Evolutionary conservation across 2,329 filamentous ascomycete species (phyloP), one percentile per base, ranked within the genome.

Genomic region (Alternaria ventricosa): DNA sequence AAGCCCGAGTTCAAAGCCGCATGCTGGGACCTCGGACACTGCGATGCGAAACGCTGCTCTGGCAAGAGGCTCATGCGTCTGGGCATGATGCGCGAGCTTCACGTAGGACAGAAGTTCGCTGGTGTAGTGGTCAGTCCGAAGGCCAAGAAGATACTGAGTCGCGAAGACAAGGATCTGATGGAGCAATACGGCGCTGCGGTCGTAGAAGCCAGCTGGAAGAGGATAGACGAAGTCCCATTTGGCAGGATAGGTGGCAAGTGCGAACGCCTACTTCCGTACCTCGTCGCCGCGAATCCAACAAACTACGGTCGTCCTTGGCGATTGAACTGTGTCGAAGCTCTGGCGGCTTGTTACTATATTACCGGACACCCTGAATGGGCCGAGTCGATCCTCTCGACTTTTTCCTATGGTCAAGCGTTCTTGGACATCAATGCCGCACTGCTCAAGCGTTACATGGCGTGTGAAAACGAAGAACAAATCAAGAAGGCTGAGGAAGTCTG

Each of bases 301-400:
- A 99, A 99, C 82, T 99, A 99, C 82, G 96, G 96, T 64, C 92
- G 93, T 75, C 96, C 96, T 6, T 97, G 94, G 92, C 87, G 94
- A 58, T 80, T 99, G 66, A 99, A 99, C 80, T 99, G 96, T 74
- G 96, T 94, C 28, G 96, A 99, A 83, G 96, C 96, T 5, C 84
- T 99, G 50, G 96, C 94, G 0, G 95, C 96, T 4, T 93, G 92
- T 22, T 99, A 97, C 76, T 92, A 88, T 74, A 99, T 99, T 68
- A 98, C 95, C 73, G 93, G 96, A 5, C 93, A 96, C 74, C 79
- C 87, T 7, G 95, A 97, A 55, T 99, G 96, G 96, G 95, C 96
- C 0, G 89, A 91, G 75, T 88, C 93, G 66, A 89, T 97, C 1
- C 82, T 99, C 27, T 88, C 88, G 67, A 91, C 92, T 2, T 99